Percentiles rank a stretch among this genome's conserved stretches.
phyloP scores from a whole-genome alignment of 1,139 yeast species.

The Yamadazyma triangularis region DNA sequence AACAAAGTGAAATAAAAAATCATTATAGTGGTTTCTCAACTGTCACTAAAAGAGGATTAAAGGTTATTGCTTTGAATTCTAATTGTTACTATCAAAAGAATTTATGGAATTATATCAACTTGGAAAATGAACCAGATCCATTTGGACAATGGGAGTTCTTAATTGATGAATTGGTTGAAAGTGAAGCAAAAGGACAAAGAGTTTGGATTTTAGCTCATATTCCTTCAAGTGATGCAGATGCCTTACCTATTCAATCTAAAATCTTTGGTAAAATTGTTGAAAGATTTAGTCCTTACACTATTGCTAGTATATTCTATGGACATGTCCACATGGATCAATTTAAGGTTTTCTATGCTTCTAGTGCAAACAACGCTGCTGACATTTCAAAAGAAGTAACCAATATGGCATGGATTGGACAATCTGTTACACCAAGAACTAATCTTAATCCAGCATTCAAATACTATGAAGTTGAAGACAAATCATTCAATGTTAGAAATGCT shows the following conservation, averaged over 20 bases:
- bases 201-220: conserved; percentile 74
- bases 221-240: conserved; percentile 52
- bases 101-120: conserved; percentile 57
- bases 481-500: conserved; percentile 59
- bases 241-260: conserved; percentile 59
- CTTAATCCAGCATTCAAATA: conserved; percentile 71
- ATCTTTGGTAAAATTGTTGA: conserved; percentile 55
- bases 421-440: conserved; percentile 57
- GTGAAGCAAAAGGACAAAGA: conserved; percentile 53
- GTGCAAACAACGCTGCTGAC: conserved; percentile 31
- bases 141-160: conserved; percentile 64
- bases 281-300: conserved; percentile 64
- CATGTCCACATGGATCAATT: conserved; percentile 73
- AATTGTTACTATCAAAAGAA: conserved; percentile 65
- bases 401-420: conserved; percentile 63
- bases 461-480: conserved; percentile 60
- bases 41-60: conserved; percentile 52
- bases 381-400: conserved; percentile 35
- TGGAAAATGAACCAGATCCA: conserved; percentile 49
- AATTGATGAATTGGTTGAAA: conserved; percentile 54
- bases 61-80: conserved; percentile 61
- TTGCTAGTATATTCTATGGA: conserved; percentile 67
- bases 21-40: conserved; percentile 65
- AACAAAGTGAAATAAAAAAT: conserved; percentile 15
- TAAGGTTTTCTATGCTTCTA: conserved; percentile 47